Percentiles rank a stretch among this genome's conserved stretches.
phyloP scores from a whole-genome alignment of 192 early-diverging fungal genomes.

The Coemansia sp. region DNA sequence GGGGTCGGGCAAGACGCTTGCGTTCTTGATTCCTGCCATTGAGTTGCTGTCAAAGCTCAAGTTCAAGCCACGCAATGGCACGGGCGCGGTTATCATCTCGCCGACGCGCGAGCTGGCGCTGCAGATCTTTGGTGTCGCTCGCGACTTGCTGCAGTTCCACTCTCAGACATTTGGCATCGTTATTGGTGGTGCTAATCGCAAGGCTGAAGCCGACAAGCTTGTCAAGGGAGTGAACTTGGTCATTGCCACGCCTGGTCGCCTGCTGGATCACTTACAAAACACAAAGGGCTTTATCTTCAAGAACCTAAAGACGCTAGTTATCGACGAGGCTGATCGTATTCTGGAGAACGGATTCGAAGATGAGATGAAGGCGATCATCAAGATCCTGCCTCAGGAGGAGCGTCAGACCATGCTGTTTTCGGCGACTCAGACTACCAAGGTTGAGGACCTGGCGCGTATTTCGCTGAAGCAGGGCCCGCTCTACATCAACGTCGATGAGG shows the following conservation, averaged over 20 bases:
- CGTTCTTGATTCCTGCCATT: slow-evolving; percentile 94
- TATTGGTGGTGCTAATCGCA: slow-evolving; percentile 97
- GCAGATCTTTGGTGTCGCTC: slow-evolving; percentile 98
- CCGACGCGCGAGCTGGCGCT: slow-evolving; percentile 98
- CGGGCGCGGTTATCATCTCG: slow-evolving; percentile 93
- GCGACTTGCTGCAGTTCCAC: slow-evolving; percentile 93
- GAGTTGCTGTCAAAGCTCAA: slow-evolving; percentile 87
- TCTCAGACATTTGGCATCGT: slow-evolving; percentile 98
- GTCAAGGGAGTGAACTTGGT: slow-evolving; percentile 95
- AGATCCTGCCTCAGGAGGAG: slow-evolving; percentile 81
- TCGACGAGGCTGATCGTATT: slow-evolving; percentile 99
- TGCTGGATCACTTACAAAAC: slow-evolving; percentile 99
- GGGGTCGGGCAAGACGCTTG: slow-evolving; percentile 94
- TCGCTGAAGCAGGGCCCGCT: slow-evolving; percentile 94
- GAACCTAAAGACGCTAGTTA: slow-evolving; percentile 91
- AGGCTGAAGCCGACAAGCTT: slow-evolving; percentile 95
- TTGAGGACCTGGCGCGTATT: slow-evolving; percentile 97
- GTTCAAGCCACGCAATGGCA: slow-evolving; percentile 98
- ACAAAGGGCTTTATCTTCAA: slow-evolving; percentile 95
- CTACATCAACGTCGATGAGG: slow-evolving; percentile 99
- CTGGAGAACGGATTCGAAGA: slow-evolving; percentile 98
- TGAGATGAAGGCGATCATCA: slow-evolving; percentile 98
- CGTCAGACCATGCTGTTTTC: slow-evolving; percentile 99
- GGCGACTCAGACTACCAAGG: slow-evolving; percentile 99
- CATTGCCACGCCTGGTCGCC: slow-evolving; percentile 94